These are phyloP conservation scores for Tricholoma sp. DNA, from an alignment of 768 basidiomycete genomes.

Conservation along the genomic window DNA sequence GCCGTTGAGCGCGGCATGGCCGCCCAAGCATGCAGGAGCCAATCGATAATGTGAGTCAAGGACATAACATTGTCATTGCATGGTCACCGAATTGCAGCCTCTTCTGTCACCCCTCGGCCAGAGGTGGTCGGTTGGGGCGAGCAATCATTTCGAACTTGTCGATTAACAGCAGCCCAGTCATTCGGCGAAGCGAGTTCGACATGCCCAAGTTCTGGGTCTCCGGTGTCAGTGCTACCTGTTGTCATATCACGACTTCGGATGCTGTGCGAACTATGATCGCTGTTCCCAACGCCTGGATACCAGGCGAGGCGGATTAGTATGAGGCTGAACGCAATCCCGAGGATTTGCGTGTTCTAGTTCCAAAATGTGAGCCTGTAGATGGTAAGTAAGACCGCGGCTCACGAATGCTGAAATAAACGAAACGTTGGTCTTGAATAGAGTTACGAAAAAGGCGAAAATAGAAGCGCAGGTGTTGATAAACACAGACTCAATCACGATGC, in stretches of 20 bases:
- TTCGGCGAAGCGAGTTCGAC: background rate
- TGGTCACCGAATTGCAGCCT: no score
- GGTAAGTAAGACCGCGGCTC: background rate
- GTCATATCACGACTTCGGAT: background rate
- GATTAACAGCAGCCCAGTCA: background rate
- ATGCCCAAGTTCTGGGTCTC: background rate
- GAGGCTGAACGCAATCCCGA: slow-evolving; percentile 1
- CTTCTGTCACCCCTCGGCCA: background rate
- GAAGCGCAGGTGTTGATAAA: background rate
- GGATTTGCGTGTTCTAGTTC: background rate
- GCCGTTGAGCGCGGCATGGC: no score
- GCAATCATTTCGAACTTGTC: background rate
- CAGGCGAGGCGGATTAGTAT: background rate
- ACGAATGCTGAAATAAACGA: background rate
- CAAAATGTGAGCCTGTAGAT: background rate
- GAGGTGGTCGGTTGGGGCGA: background rate
- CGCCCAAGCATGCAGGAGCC: no score
- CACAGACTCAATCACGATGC: background rate
- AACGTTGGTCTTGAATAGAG: background rate
- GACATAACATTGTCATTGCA: no score
- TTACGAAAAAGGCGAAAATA: background rate
- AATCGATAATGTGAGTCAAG: no score
- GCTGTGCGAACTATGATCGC: background rate
- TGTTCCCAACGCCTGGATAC: background rate
- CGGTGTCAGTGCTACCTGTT: background rate